Base-by-base conservation (phyloP, 345 rosid genomes). In the Boechera divaricarpa region DNA sequence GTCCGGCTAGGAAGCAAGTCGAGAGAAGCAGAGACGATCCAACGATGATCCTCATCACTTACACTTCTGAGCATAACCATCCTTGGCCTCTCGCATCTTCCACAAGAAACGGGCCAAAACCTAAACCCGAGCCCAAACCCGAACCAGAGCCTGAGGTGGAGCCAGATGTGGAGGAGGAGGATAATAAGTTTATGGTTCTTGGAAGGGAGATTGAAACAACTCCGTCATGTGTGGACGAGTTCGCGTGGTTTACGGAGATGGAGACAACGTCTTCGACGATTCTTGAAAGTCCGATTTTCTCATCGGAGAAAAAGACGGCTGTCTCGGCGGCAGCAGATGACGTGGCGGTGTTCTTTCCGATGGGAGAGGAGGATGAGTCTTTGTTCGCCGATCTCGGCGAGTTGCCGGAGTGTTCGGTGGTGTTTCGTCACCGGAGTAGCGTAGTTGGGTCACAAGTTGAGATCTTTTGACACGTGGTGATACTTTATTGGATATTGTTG, bases 1-100 rank as follows among this genome's bases (percentile, higher is more conserved):
- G 99, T 55, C 99, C 99, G 2, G 98, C 98, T 0, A 86, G 93
- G 78, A 95, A 95, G 38, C 98, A 92, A 84, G 99, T 95, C n/a
- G 99, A 95, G 83, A 85, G 97, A 47, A 96, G 96, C 85, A 82
- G 88, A 6, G 84, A 83, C 57, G 91, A 96, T 86, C 98, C 99
- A 48, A 73, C 87, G 39, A 90, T 87, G 97, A 83, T 96, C 10
- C 72, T 91, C 36, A 79, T 93, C 82, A 96, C 98, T 69, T 93
- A 96, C 85, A 86, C 97, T 29, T 86, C 85, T 68, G 97, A 93
- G 4, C 99, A 91, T 85, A 96, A 89, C 84, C 99, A 96, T 83
- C 87, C 91, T n/a, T 87, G 87, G 88, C 96, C 99, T 88, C 92
- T 96, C 1, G 69, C 92, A 15, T 82, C 79, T 58, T 67, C 79